Conservation (phyloP, 768 basidiomycete species). For the Amyloporia xantha region DNA sequence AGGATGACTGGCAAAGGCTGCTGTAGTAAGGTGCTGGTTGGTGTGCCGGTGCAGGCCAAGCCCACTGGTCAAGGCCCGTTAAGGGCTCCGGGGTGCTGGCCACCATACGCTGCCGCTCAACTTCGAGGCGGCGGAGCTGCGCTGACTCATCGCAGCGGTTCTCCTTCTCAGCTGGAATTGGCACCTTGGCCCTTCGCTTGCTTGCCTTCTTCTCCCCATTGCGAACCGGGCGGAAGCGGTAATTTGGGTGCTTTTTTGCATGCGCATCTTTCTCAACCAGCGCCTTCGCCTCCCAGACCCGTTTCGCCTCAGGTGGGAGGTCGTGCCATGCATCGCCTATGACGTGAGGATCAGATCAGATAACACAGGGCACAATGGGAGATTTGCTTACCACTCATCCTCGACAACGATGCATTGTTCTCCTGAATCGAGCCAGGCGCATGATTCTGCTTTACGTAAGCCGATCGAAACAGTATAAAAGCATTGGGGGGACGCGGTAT, state of each 20-base stretch:
- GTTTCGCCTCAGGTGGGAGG: constrained; percentile 63
- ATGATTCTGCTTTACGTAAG: constrained; percentile 73
- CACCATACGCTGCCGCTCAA: too few species aligned
- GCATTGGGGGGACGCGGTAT: constrained; percentile 83
- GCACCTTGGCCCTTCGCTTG: too few species aligned
- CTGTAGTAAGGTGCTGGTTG: constrained; percentile 25
- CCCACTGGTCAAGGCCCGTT: too few species aligned
- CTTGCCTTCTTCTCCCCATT: constrained; percentile 34
- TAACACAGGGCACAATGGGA: background rate
- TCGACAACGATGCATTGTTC: constrained; percentile 76
- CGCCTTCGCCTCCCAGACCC: constrained; percentile 74
- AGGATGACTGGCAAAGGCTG: too few species aligned
- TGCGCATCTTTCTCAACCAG: constrained; percentile 68
- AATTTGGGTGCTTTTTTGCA: constrained; percentile 67
- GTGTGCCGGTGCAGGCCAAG: constrained; percentile 25
- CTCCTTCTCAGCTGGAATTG: constrained; percentile 16
- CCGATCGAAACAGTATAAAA: constrained; percentile 81
- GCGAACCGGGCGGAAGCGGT: constrained; percentile 64
- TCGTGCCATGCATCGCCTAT: constrained; percentile 80
- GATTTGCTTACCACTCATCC: constrained; percentile 38
- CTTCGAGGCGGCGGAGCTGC: too few species aligned
- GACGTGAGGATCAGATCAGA: constrained; percentile 28
- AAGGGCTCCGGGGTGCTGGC: too few species aligned
- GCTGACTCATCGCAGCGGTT: too few species aligned
- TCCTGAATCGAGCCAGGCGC: constrained; percentile 74